Evolutionary conservation across 108 stramenopile species (phyloP), one percentile per base, ranked within the genome.

Genomic region (Mayamaea pseudoterrestris): DNA sequence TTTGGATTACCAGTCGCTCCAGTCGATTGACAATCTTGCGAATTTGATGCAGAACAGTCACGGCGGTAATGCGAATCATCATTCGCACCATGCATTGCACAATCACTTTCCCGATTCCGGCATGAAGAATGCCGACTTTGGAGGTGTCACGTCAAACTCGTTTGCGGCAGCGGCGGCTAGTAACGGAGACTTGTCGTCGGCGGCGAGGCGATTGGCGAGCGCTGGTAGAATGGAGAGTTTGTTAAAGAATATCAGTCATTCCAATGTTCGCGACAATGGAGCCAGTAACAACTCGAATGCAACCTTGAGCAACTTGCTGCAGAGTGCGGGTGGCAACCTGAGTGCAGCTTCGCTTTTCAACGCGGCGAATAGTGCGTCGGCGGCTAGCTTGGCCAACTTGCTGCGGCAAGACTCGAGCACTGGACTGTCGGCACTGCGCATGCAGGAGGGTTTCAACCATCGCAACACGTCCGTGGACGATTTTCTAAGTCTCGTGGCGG

Each of bases 21-120:
- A 90, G 58, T 78, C 75, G 44, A 85, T 90, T 60, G 87, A 89
- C 49, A 83, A 90, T 47, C 57, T 84, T 11, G 80, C 87, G n/a
- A 90, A 80, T 42, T 50, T 84, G 30, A 79, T 84, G 27, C 76
- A 83, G 47, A 68, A 55, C 9, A 63, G 69, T 28, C 57, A 65
- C 0, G 48, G 32, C 3, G 71, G 65, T 12, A 35, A 35, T 41
- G n/a, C n/a, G n/a, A n/a, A n/a, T n/a, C n/a, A n/a, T n/a, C n/a
- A n/a, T n/a, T n/a, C n/a, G n/a, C n/a, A n/a, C n/a, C n/a, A n/a
- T n/a, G n/a, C n/a, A n/a, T n/a, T n/a, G n/a, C 53, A 61, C 22
- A 62, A 44, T 37, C 60, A 69, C 31, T 30, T 47, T 18, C 74
- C 87, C 8, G 58, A 63, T 18, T 68, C 60, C 49, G 74, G 78